Base-by-base conservation (phyloP, 768 basidiomycete species). In the Hortiboletus campestris region DNA sequence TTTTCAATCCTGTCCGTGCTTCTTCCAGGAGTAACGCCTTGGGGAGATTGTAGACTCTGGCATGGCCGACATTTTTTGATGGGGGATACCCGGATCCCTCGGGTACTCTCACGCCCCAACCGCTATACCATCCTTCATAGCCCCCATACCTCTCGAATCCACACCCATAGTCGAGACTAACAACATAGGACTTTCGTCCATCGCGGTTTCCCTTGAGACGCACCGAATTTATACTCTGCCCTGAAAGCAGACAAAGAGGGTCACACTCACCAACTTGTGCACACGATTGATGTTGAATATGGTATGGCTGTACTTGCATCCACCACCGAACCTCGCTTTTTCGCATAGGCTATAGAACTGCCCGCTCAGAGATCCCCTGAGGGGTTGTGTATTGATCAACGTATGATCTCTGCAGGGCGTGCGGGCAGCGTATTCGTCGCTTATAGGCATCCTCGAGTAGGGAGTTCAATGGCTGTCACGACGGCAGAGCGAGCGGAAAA, bases 221-320 rank as follows among this genome's bases (percentile, higher is more conserved):
- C n/a, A 28, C 22, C 12, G 28, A 28, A 19, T 22, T 14, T 16
- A 20, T 12, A 17, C 38, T 34, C 38, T 12, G 3, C 16, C 32
- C 10, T 6, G 5, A 36, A 31, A 9, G 19, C 8, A 34, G 32
- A 19, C 5, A 13, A 22, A 14, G 12, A 20, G 25, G 25, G 4
- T 4, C 4, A 19, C 19, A 45, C 55, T 50, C 44, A 63, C 63
- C 25, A 60, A 32, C 20, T 43, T 49, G 36, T 50, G 42, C 20
- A 57, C 63, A 6, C 62, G 63, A 25, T 57, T 46, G 38, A 46
- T 25, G 17, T 63, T 63, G 55, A 63, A 63, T 35, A 60, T 60
- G 22, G 56, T 61, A 46, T 60, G 62, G n/a, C 58, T 64, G 41
- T 55, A 60, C 46, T 53, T 63, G 62, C 63, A 64, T 20, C n/a